Evolutionary conservation across 2,329 filamentous ascomycete species (phyloP).

Genomic region (Fusarium temperatum): DNA sequence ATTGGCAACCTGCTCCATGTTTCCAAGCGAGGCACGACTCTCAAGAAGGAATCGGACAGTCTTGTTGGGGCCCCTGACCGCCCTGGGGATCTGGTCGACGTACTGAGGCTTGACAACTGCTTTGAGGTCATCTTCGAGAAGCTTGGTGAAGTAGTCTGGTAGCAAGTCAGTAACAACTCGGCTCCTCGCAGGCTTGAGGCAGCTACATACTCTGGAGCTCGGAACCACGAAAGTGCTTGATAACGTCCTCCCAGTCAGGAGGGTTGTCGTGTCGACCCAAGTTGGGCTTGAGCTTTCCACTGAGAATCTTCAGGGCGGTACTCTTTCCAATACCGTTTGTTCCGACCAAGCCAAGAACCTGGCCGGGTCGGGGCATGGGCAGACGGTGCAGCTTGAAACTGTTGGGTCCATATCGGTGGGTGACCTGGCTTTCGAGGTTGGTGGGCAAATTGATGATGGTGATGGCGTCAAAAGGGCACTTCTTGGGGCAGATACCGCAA

Average conservation of each 20-base stretch:
- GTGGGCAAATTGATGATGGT: slow-evolving; percentile 99
- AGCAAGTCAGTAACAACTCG: not conserved
- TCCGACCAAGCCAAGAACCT: slow-evolving; percentile 95
- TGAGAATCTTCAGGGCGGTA: slow-evolving; percentile 98
- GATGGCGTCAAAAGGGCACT: slow-evolving; percentile 98
- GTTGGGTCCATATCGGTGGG: slow-evolving; percentile 98
- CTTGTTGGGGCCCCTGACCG: slow-evolving; percentile 83
- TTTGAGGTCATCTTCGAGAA: slow-evolving; percentile 96
- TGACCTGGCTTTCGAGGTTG: slow-evolving; percentile 97
- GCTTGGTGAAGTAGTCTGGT: slow-evolving; percentile 94
- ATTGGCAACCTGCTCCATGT: slow-evolving; percentile 83
- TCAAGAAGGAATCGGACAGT: slow-evolving; percentile 82
- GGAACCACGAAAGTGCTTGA: slow-evolving; percentile 97
- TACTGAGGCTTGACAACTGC: slow-evolving; percentile 99
- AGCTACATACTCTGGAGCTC: slow-evolving; percentile 85
- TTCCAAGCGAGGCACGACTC: slow-evolving; percentile 77
- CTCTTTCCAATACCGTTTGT: slow-evolving; percentile 99
- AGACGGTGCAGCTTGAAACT: slow-evolving; percentile 99
- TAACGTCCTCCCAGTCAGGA: slow-evolving; percentile 98
- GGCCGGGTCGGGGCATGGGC: slow-evolving; percentile 93
- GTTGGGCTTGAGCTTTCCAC: slow-evolving; percentile 98
- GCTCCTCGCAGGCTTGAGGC: not conserved
- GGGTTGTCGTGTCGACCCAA: slow-evolving; percentile 94
- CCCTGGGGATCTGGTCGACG: slow-evolving; percentile 96
- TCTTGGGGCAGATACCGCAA: slow-evolving; percentile 99